Evolutionary conservation across 2,329 filamentous ascomycete genomes (phyloP), one percentile per base, ranked within the genome.

Genomic region (Bipolaris cookei): DNA sequence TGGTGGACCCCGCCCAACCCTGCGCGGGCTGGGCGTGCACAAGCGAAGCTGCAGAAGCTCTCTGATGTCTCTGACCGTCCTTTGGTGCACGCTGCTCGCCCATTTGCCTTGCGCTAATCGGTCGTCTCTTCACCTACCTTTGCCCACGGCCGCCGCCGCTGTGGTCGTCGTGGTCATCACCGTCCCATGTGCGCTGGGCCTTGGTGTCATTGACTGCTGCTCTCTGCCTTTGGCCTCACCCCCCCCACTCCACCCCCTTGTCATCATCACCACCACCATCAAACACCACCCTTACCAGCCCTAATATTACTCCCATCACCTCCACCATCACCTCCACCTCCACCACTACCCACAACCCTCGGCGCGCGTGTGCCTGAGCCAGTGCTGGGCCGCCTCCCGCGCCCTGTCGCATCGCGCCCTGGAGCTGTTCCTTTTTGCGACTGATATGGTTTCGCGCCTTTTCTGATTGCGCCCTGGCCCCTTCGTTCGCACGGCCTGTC

Each of bases 401-500:
- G 46, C 61, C 48, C 45, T 53, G 45, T 51, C 57, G 37, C 28
- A n/a, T 51, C 60, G 51, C 32, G 46, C 49, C 43, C 38, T 52
- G 30, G 54, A 47, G 48, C 54, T 52, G 48, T 56, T 56, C 48
- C 54, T 56, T 56, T 56, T 56, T 56, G 54, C 62, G 56, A 57
- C 62, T 64, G 56, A 54, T 54, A 54, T 56, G 54, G 50, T 59
- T 59, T 56, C 58, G 57, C 53, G 65, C 58, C 49, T 62, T 54
- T 56, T 56, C 60, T 63, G 56, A 61, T 58, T 59, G 62, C 61
- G 61, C 63, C 61, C 65, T 66, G 55, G 62, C 60, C 66, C 63
- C 65, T 70, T 67, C 66, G 64, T 63, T 63, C 52, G 68, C 65
- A 66, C 66, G 68, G 66, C 58, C 69, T 66, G 61, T 63, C 58